Conservation (phyloP, 2,329 filamentous ascomycete species). For the Neocucurbitaria cava region DNA sequence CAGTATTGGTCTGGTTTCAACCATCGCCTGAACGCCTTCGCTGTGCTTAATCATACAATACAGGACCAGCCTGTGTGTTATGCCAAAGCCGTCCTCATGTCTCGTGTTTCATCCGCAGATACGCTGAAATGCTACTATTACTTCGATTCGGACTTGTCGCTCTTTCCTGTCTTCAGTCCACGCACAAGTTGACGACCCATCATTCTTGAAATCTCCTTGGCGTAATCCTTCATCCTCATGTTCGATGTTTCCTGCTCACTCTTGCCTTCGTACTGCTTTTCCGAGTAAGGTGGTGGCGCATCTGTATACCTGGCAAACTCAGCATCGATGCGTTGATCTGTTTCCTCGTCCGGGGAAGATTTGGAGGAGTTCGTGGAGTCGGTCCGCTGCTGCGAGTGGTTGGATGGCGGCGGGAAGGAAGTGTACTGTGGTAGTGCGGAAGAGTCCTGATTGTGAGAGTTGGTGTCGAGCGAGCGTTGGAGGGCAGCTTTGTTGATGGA, state of each 20-base stretch:
- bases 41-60: background rate
- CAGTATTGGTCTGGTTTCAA: background rate
- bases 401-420: slow-evolving; percentile 21
- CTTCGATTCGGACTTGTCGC: slow-evolving; percentile 2
- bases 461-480: slow-evolving; percentile 6
- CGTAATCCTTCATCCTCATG: slow-evolving; percentile 34
- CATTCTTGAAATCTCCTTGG: slow-evolving; percentile 34
- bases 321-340: slow-evolving; percentile 18
- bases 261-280: slow-evolving; percentile 32
- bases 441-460: background rate
- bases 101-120: background rate
- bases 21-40: background rate
- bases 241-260: slow-evolving; percentile 26
- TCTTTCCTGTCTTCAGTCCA: slow-evolving; percentile 22
- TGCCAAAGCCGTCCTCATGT: background rate
- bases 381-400: background rate
- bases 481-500: slow-evolving; percentile 16
- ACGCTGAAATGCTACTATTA: background rate
- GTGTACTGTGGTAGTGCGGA: slow-evolving; percentile 8
- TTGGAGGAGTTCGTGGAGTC: slow-evolving; percentile 9
- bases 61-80: background rate
- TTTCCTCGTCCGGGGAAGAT: slow-evolving; percentile 7
- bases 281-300: slow-evolving; percentile 29
- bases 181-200: slow-evolving; percentile 35
- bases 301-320: slow-evolving; percentile 26